Base-by-base conservation (phyloP, 2,329 filamentous ascomycete genomes). In the Aspergillus eucalypticola region DNA sequence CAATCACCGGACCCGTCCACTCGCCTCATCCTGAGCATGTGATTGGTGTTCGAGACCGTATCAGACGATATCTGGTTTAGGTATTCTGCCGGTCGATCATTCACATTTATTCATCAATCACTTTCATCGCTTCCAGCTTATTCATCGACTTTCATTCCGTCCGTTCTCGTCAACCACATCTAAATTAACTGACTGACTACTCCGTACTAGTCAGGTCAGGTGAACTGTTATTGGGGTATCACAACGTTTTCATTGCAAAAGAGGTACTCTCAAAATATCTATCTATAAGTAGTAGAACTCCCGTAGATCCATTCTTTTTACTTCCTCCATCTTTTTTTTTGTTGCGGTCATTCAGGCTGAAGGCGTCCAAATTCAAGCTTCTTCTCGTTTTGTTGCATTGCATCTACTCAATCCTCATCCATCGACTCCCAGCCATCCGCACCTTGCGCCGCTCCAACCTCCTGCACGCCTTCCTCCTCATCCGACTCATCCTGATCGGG, bases 401-500 rank as follows among this genome's bases (percentile, higher is more conserved):
- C 27, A 29, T 29, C 27, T 41, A 38, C 51, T 59, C 49, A 80
- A 68, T 82, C 83, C 67, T 83, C 82, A 60, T 83, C 81, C 81
- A 83, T 83, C 46, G 79, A 82, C 69, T 84, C 82, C 82, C 82
- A 84, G 15, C 80, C 81, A 71, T 83, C 76, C 11, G 74, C 78
- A 19, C 76, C 82, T 23, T 80, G 81, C 29, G 79, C 82, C 17
- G 71, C 79, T 56, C 70, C 81, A 44, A 76, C 83, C 61, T 80
- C 82, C 46, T 81, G 83, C 27, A 79, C 84, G 39, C 78, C 84
- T 13, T 82, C 84, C n/a, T 83, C 86, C 44, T 88, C 87, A 50
- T 84, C 86, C 64, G 89, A 89, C 66, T 88, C 89, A 63, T 87
- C 86, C 57, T 88, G 83, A 63, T 85, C 82, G 65, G 82, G 79